phyloP scores from a whole-genome alignment of 2,329 filamentous ascomycete genomes.

The Sordariomycetes sp. region DNA sequence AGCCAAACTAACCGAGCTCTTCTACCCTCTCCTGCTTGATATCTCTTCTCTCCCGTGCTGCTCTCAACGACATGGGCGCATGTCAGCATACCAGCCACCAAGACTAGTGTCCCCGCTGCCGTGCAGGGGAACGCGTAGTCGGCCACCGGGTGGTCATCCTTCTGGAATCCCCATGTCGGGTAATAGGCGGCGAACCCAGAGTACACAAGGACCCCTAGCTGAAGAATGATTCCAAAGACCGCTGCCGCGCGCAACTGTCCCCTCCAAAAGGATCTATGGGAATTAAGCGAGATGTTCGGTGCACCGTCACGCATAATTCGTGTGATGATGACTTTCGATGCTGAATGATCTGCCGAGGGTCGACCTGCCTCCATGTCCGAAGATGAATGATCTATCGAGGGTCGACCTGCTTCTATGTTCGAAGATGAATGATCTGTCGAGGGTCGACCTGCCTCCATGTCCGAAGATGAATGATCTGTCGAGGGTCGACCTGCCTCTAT shows the following conservation, averaged over 20 bases:
- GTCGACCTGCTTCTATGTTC: too few species aligned
- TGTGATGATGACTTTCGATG: too few species aligned
- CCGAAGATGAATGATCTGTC: too few species aligned
- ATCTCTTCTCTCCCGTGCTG: constrained; percentile 15
- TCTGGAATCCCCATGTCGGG: constrained; percentile 3
- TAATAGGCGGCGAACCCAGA: constrained; percentile 6
- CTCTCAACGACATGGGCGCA: constrained; percentile 20
- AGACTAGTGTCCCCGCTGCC: constrained; percentile 13
- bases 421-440: too few species aligned
- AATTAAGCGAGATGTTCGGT: constrained; percentile 7
- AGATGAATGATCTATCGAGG: too few species aligned
- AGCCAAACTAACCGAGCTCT: constrained; percentile 15
- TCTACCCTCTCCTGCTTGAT: not conserved
- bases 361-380: too few species aligned
- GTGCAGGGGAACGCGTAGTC: constrained; percentile 16
- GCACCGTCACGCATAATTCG: too few species aligned
- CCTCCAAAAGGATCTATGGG: not conserved
- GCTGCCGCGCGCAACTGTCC: constrained; percentile 10
- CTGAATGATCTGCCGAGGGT: too few species aligned
- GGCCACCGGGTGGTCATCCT: constrained; percentile 5
- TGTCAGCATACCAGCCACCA: constrained; percentile 16
- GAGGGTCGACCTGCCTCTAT: too few species aligned
- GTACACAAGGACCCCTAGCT: constrained; percentile 13
- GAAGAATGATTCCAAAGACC: constrained; percentile 10
- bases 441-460: too few species aligned